phyloP scores from a whole-genome alignment of 1,284 basidiomycete genomes.

The Ustilago sp. region DNA sequence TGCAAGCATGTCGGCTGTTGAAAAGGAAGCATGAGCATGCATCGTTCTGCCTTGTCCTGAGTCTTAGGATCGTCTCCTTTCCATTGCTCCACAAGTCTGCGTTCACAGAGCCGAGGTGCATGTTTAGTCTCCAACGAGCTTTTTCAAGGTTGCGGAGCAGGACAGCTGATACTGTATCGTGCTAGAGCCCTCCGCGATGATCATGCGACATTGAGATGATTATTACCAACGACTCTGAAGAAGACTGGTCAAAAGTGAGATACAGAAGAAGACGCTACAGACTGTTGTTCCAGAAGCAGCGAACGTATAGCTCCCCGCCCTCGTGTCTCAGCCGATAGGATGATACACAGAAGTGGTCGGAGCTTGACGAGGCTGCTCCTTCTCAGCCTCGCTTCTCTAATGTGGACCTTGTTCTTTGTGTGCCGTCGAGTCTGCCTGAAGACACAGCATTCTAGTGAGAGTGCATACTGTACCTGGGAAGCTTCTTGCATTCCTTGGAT shows the following conservation, averaged over 20 bases:
- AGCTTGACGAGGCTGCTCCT: background rate
- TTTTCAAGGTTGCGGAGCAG: background rate
- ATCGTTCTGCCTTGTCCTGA: constrained; percentile 2
- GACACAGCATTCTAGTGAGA: background rate
- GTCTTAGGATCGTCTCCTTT: background rate
- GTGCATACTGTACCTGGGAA: background rate
- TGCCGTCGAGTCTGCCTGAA: background rate
- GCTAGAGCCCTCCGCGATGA: too few relatives aligned
- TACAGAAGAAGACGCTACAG: background rate
- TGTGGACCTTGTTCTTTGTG: background rate
- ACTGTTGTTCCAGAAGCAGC: background rate
- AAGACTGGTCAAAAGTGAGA: background rate
- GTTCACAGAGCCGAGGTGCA: constrained; percentile 2
- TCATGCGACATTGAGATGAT: too few relatives aligned
- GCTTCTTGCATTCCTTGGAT: background rate
- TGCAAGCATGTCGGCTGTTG: constrained; percentile 1
- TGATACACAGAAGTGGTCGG: background rate
- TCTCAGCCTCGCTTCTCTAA: background rate
- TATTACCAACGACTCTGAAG: background rate
- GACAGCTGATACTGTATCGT: background rate
- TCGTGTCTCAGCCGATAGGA: background rate
- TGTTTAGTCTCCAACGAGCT: background rate
- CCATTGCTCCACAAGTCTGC: background rate
- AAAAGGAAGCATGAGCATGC: constrained; percentile 12
- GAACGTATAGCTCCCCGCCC: background rate